phyloP scores from a whole-genome alignment of 2,329 filamentous ascomycete genomes.

The Aspergillus ibericus region DNA sequence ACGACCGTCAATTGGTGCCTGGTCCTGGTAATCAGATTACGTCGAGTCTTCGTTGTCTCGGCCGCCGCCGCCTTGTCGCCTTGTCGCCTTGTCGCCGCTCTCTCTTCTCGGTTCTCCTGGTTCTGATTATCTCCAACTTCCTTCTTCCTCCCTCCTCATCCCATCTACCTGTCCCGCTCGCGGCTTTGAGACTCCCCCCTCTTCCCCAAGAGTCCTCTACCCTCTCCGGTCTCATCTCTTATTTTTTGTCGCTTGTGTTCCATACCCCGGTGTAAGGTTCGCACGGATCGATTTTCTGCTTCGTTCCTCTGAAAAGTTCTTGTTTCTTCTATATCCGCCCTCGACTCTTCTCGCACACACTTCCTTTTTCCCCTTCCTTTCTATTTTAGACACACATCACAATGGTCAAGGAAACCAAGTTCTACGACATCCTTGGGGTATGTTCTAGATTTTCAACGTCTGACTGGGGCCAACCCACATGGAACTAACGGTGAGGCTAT shows the following conservation, averaged over 20 bases:
- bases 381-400: constrained; percentile 29
- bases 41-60: background rate
- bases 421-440: constrained; percentile 51
- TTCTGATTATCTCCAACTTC: constrained; percentile 18
- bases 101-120: constrained; percentile 1
- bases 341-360: background rate
- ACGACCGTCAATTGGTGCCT: constrained; percentile 15
- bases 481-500: constrained; percentile 28
- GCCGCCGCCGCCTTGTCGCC: background rate
- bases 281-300: constrained; percentile 8
- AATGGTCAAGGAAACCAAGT: constrained; percentile 55
- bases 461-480: background rate
- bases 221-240: constrained; percentile 12
- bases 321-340: constrained; percentile 15
- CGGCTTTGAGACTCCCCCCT: constrained; percentile 12
- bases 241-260: constrained; percentile 12
- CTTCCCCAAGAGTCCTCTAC: constrained; percentile 9
- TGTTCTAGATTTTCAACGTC: constrained; percentile 18
- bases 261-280: background rate
- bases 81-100: constrained; percentile 4
- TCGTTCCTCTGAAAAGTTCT: constrained; percentile 22
- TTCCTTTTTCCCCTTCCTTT: constrained; percentile 7
- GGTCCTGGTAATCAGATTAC: constrained; percentile 17
- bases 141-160: constrained; percentile 18
- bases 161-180: constrained; percentile 10